Evolutionary conservation across 2,329 filamentous ascomycete species (phyloP).

Genomic region (Rhytidhysteron rufulum): DNA sequence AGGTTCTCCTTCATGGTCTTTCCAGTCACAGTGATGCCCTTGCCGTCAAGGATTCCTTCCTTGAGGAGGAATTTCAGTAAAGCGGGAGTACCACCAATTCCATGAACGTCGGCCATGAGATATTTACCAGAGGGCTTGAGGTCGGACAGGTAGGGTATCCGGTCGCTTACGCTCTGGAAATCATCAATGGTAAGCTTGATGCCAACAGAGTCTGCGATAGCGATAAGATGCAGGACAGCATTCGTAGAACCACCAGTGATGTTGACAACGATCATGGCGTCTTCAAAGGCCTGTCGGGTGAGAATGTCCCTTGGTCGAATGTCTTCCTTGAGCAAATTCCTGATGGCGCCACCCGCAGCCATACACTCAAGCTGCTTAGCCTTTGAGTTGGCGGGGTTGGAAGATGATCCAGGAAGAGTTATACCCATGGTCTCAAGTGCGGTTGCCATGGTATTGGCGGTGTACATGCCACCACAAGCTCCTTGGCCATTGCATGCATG

Average conservation of each 20-base stretch:
- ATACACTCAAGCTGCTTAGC: conserved; percentile 50
- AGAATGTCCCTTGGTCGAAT: conserved; percentile 49
- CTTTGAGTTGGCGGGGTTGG: conserved; percentile 49
- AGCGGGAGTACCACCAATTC: conserved; percentile 48
- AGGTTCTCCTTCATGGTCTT: conserved; percentile 49
- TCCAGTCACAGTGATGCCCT: conserved; percentile 48
- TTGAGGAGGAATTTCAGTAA: conserved; percentile 49
- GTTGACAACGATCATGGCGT: conserved; percentile 51
- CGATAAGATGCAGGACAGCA: conserved; percentile 49
- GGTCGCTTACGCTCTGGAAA: conserved; percentile 49
- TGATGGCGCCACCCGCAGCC: conserved; percentile 48
- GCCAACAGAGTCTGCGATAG: conserved; percentile 49
- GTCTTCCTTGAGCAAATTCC: conserved; percentile 49
- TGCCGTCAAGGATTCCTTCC: conserved; percentile 47
- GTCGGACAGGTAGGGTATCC: conserved; percentile 49
- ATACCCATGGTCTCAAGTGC: conserved; percentile 51
- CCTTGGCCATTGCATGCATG: conserved; percentile 82
- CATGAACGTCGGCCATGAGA: conserved; percentile 58
- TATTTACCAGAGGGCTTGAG: conserved; percentile 52
- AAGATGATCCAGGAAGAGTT: conserved; percentile 49
- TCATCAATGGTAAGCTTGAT: conserved; percentile 50
- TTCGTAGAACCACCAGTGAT: conserved; percentile 50
- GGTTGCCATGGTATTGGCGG: conserved; percentile 51
- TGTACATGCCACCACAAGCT: conserved; percentile 77
- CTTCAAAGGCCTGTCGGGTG: conserved; percentile 47